Base-by-base conservation (phyloP, 2,329 filamentous ascomycete genomes). In the Microdochium paspali region DNA sequence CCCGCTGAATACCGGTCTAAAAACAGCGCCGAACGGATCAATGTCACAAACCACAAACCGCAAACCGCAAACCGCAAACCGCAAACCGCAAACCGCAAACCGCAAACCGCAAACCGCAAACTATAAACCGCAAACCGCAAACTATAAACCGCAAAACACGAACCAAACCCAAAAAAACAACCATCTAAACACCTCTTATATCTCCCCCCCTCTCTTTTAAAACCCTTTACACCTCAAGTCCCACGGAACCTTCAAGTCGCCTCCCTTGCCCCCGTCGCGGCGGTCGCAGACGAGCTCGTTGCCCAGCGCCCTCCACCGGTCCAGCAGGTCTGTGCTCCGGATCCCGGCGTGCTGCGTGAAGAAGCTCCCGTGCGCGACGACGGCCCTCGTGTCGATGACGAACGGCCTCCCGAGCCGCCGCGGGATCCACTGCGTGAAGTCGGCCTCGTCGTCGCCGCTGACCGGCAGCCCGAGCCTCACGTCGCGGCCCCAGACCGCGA, bases 211-310 rank as follows among this genome's bases (percentile, higher is more conserved):
- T 10, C 20, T 21, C 13, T 9, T 21, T 24, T 25, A 44, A 23
- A 56, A 61, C 15, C 59, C 58, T 1, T 54, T 54, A 49, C 59
- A 60, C 44, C 55, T 51, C 23, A 13, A 2, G 32, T 60, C 59
- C 25, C 57, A 59, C 26, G 59, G 59, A 5, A 9, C 53, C 51
- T 58, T 61, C 44, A 48, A 56, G 25, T 61, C 54, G 2, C 47
- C 24, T 3, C 52, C 45, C 1, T 51, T 32, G 44, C n/a, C n/a
- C n/a, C n/a, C n/a, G n/a, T n/a, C n/a, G n/a, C n/a, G n/a, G n/a
- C n/a, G n/a, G n/a, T n/a, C n/a, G n/a, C 77, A 81, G n/a, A 77
- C 67, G 23, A 67, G 68, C 54, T 80, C 73, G 32, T 68, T 62
- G 1, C 76, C 77, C 59, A 73, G 79, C 2, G 67, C 65, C 13